phyloP scores from a whole-genome alignment of 2,329 filamentous ascomycete species.

The Geosmithia flava region DNA sequence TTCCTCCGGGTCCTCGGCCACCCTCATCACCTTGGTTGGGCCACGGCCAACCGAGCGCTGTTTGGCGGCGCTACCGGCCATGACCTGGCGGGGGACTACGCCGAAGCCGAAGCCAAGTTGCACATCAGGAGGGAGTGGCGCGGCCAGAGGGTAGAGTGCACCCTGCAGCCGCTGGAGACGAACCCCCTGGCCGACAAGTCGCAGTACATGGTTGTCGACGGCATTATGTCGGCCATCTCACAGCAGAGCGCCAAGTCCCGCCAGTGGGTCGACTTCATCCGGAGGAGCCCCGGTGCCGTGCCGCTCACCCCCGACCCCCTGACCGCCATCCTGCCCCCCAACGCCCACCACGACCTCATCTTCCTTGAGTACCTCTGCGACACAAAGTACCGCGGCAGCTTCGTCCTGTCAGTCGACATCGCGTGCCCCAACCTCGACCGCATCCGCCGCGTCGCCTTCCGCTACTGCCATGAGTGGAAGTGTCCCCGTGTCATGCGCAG shows the following conservation, averaged over 20 bases:
- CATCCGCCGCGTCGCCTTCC: conserved; percentile 26
- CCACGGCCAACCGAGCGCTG: neutral
- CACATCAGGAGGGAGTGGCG: neutral
- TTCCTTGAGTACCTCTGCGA: conserved; percentile 17
- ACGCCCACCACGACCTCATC: neutral
- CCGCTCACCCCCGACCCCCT: neutral
- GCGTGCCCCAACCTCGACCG: conserved; percentile 15
- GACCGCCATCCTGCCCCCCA: neutral
- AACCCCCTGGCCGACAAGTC: neutral
- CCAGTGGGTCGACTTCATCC: neutral
- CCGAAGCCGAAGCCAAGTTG: no score
- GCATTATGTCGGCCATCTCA: no score
- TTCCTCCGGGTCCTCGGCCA: neutral
- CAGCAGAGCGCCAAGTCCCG: no score
- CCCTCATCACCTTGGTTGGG: neutral
- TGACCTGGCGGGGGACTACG: neutral
- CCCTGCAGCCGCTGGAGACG: neutral
- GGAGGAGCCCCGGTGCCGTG: neutral
- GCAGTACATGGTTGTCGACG: neutral
- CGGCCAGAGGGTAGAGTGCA: neutral
- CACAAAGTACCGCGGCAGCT: conserved; percentile 12
- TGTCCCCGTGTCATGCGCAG: conserved; percentile 7
- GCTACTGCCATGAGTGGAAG: conserved; percentile 28
- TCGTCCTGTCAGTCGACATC: conserved; percentile 12
- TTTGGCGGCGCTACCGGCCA: neutral